Evolutionary conservation across 768 basidiomycete species (phyloP), one percentile per base, ranked within the genome.

Genomic region (Calvatia gigantea): DNA sequence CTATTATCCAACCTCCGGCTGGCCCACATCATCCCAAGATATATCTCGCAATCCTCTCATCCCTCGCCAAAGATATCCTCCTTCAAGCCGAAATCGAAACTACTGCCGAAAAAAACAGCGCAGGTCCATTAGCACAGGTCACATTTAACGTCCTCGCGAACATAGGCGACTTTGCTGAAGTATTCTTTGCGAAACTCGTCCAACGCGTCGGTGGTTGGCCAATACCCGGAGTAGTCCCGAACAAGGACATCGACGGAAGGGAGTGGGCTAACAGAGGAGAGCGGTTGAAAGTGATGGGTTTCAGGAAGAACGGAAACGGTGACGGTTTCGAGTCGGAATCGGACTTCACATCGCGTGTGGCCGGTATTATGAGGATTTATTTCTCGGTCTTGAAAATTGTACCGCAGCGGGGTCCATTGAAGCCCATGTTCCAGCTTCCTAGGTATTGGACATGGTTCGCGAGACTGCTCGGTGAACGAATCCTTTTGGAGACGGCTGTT

Each of bases 21-120:
- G 56, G 54, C 6, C 62, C 67, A 27, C 74, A 70, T 47, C 62
- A 70, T 23, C 66, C 65, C 25, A 60, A 67, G n/a, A 72, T 89
- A 51, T 95, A 94, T 67, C 68, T 77, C 44, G 90, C 92, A 47
- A 78, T 88, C 19, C 81, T 95, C 42, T 94, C 91, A 19, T 88
- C 94, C n/a, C 81, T 98, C 37, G 77, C 92, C 44, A 98, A 98
- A 66, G 76, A 85, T 15, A 86, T 98, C 58, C 78, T 98, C 41
- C 78, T 90, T 31, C 96, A 98, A 73, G 94, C 94, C 15, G 94
- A 97, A 73, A 89, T 86, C 0, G 96, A 98, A 69, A 91, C 96
- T 7, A 78, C 89, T 1, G 94, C 94, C 2, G 91, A 95, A 70
- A 85, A 89, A 64, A 84, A 85, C 28, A 88, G 89, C 21, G 94